phyloP scores from a whole-genome alignment of 2,329 filamentous ascomycete species.

The Byssoonygena ceratinophila region DNA sequence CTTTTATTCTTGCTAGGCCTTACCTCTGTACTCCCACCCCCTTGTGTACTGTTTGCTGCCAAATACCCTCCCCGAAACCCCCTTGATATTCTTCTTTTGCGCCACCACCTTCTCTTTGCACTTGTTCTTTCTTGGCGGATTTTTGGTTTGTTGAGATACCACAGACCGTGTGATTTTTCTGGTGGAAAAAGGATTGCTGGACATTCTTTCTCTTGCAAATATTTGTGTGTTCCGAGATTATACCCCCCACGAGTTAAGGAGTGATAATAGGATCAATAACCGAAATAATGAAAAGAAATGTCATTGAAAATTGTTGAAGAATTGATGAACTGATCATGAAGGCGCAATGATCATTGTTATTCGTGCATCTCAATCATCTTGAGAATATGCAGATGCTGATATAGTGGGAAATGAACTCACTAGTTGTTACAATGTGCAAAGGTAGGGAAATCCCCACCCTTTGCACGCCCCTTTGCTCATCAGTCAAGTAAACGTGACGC shows the following conservation, averaged over 20 bases:
- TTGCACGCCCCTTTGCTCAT: too few relatives aligned
- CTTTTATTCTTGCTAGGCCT: neutral
- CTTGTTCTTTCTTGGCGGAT: neutral
- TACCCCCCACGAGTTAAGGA: neutral
- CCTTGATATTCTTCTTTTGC: neutral
- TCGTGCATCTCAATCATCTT: too few relatives aligned
- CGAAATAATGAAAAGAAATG: neutral
- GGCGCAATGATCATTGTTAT: too few relatives aligned
- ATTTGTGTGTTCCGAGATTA: neutral
- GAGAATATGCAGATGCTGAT: too few relatives aligned
- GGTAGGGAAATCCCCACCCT: too few relatives aligned
- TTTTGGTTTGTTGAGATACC: neutral
- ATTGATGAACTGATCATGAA: too few relatives aligned
- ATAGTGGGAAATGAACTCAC: too few relatives aligned
- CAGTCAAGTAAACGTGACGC: constrained; percentile 51
- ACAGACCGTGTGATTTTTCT: neutral
- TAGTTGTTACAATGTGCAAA: too few relatives aligned
- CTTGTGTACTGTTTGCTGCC: neutral
- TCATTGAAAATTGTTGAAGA: neutral
- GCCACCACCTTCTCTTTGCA: neutral
- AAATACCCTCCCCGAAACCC: neutral
- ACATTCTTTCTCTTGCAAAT: constrained; percentile 4
- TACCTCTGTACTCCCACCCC: neutral
- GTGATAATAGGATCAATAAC: neutral
- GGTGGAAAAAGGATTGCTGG: constrained; percentile 6